These are phyloP conservation scores for Eutrema japonicum DNA, from an alignment of 345 rosid species.

Conservation along the genomic window DNA sequence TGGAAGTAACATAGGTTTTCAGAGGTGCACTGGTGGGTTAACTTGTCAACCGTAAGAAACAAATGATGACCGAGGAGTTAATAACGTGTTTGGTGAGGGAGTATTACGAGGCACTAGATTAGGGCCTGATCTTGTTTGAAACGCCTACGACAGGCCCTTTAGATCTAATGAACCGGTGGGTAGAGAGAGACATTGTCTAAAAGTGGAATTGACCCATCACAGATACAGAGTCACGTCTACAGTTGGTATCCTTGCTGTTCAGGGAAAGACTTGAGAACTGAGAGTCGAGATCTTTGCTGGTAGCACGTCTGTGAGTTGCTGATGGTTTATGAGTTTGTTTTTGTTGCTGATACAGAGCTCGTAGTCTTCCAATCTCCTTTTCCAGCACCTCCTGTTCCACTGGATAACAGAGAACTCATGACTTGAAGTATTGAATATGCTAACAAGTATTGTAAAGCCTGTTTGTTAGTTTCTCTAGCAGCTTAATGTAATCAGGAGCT, in stretches of 20 bases:
- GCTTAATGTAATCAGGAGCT: not conserved
- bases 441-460: not conserved
- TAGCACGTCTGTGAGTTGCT: constrained; percentile 63
- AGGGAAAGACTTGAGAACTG: constrained; percentile 82
- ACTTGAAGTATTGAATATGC: not conserved
- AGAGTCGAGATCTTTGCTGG: constrained; percentile 83
- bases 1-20: constrained; percentile 40
- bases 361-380: constrained; percentile 88
- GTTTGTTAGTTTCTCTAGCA: not conserved
- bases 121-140: constrained; percentile 21
- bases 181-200: constrained; percentile 43
- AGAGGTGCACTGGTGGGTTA: constrained; percentile 5
- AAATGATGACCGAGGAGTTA: constrained; percentile 7
- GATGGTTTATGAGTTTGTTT: constrained; percentile 53
- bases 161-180: constrained; percentile 8
- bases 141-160: not conserved
- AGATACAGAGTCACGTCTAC: constrained; percentile 66
- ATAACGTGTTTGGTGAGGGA: constrained; percentile 11
- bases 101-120: constrained; percentile 24
- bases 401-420: constrained; percentile 47
- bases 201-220: constrained; percentile 66
- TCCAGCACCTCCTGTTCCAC: constrained; percentile 98
- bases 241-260: constrained; percentile 66
- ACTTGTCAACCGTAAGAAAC: constrained; percentile 4
- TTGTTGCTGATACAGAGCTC: constrained; percentile 66